Evolutionary conservation across 2,329 filamentous ascomycete genomes (phyloP), one percentile per base, ranked within the genome.

Genomic region (Cladosporium sp.): DNA sequence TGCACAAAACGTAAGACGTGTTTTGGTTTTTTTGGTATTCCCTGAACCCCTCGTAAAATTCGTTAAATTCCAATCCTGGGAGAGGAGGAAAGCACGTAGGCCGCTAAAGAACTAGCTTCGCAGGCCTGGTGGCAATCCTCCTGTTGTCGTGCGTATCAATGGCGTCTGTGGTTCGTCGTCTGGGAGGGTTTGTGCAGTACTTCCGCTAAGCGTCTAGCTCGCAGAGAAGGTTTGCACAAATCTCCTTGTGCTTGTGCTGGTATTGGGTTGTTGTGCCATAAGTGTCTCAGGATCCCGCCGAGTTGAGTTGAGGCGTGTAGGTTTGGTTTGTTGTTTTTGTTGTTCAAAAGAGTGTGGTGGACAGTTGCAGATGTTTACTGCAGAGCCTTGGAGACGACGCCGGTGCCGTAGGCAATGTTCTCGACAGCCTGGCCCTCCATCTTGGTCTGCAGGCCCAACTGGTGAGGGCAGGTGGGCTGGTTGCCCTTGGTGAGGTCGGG

Each of bases 321-420:
- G 39, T 9, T 53, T 52, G 12, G 13, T 22, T 13, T 20, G 20
- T 52, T 19, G 13, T 22, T 13, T 20, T 34, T 32, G n/a, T 49
- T 9, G 42, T 48, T 51, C 37, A 32, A 55, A 55, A 10, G 52
- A 55, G 40, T 55, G 52, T 55, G 40, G 32, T 35, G 40, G n/a
- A n/a, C n/a, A n/a, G n/a, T n/a, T n/a, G n/a, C n/a, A n/a, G n/a
- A n/a, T n/a, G 40, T 57, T 45, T 57, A 57, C 54, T 57, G 54
- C 45, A 57, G 24, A 22, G 61, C 65, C 12, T 55, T 48, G 32
- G 55, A 53, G 32, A 56, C 42, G 13, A 48, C 52, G 13, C 65
- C 64, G 32, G 65, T 66, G 13, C 66, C 66, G 52, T 68, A 69
- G 12, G 48, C 62, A 34, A 69, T 66, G 63, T 69, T 63, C 24